These are phyloP conservation scores for Houttuynia cordata DNA, from an alignment of 164 flowering plant genomes.

Conservation along the genomic window DNA sequence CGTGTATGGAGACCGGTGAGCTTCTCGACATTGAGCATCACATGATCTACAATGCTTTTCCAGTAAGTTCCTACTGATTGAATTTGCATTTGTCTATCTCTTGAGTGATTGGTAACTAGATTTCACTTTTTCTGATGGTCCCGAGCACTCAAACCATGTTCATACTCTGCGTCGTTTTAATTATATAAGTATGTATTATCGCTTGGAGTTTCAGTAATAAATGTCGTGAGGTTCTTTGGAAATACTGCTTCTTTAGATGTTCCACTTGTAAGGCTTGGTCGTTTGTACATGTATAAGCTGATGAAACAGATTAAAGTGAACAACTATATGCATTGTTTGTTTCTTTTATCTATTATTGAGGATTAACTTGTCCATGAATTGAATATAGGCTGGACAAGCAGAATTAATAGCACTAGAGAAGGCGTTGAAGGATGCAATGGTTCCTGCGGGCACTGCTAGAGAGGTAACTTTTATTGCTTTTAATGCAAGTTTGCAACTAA, in stretches of 20 bases:
- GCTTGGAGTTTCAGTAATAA: too few relatives aligned
- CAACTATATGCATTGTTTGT: neutral
- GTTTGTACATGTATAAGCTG: too few relatives aligned
- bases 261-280: too few relatives aligned
- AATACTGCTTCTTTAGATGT: too few relatives aligned
- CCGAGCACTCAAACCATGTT: too few relatives aligned
- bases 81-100: neutral
- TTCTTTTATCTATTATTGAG: neutral
- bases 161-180: too few relatives aligned
- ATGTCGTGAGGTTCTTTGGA: too few relatives aligned
- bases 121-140: too few relatives aligned
- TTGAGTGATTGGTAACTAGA: too few relatives aligned
- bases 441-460: constrained; percentile 78
- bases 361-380: neutral
- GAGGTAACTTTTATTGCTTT: constrained; percentile 36
- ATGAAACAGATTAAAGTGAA: neutral
- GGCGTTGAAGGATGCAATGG: constrained; percentile 74
- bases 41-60: constrained; percentile 56
- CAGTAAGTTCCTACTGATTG: constrained; percentile 34
- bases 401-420: constrained; percentile 84
- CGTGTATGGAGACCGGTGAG: constrained; percentile 86
- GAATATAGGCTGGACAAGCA: constrained; percentile 65
- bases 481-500: neutral
- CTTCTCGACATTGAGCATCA: constrained; percentile 92
- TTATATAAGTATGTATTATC: too few relatives aligned